Conservation (phyloP, 768 basidiomycete species). For the Pleurotus djamor region DNA sequence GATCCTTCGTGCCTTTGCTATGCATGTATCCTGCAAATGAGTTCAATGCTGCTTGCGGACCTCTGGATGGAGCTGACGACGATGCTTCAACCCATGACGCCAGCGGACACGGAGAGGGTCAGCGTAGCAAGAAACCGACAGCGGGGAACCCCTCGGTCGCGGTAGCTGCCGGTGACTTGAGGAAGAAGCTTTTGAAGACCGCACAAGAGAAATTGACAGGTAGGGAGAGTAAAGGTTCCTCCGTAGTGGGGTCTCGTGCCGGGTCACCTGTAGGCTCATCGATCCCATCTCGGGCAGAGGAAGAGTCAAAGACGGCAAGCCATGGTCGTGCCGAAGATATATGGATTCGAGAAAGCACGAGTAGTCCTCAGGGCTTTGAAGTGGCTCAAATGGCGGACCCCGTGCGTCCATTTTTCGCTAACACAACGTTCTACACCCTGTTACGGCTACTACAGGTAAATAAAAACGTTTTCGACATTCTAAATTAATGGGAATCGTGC, state of each 20-base stretch:
- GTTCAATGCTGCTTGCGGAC: conserved; percentile 61
- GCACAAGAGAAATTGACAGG: conserved; percentile 55
- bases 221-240: conserved; percentile 21
- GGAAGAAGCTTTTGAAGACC: conserved; percentile 79
- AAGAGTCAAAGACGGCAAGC: conserved; percentile 20
- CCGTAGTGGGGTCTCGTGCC: conserved; percentile 17
- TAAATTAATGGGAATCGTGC: not conserved
- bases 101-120: conserved; percentile 25
- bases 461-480: conserved; percentile 12
- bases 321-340: conserved; percentile 35
- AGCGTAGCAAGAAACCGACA: conserved; percentile 45
- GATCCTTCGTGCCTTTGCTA: conserved; percentile 79
- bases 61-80: conserved; percentile 48
- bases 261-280: conserved; percentile 10
- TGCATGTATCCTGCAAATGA: conserved; percentile 70
- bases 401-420: conserved; percentile 76
- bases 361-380: conserved; percentile 18
- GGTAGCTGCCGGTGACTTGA: conserved; percentile 62
- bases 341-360: conserved; percentile 57
- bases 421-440: conserved; percentile 91
- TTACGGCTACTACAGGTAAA: conserved; percentile 83
- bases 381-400: conserved; percentile 22
- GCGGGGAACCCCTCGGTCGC: conserved; percentile 27
- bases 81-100: conserved; percentile 26
- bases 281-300: conserved; percentile 16